Evolutionary conservation across 257 asterid species (phyloP).

Genomic region (Nicotiana paniculata): DNA sequence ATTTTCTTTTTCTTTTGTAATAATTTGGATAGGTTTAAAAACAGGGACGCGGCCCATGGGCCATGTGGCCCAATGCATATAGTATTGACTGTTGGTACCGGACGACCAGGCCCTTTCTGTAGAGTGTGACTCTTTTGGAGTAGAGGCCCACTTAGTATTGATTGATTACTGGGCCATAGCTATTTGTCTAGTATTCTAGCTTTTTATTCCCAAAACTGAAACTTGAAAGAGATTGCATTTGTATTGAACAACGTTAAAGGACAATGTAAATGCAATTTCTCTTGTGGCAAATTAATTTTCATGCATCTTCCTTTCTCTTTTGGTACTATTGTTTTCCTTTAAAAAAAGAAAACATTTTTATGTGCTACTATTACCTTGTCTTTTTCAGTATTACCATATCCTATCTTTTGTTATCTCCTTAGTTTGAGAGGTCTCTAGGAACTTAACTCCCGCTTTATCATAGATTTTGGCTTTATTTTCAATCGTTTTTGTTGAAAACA

Average conservation of each 20-base stretch:
- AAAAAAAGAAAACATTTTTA: too few relatives aligned
- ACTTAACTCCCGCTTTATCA: too few relatives aligned
- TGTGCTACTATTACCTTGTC: too few relatives aligned
- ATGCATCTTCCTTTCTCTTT: not conserved
- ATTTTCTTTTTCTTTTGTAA: not conserved
- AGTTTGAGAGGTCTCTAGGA: too few relatives aligned
- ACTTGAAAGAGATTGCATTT: constrained; percentile 1
- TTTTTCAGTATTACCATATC: too few relatives aligned
- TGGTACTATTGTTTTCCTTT: not conserved
- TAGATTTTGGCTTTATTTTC: too few relatives aligned
- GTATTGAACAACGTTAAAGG: constrained; percentile 5
- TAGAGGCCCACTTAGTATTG: constrained; percentile 22
- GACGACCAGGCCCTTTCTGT: constrained; percentile 32
- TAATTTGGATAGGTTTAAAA: not conserved
- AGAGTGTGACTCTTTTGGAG: not conserved
- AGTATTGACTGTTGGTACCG: constrained; percentile 12
- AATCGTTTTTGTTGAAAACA: too few relatives aligned
- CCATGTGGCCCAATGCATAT: constrained; percentile 1
- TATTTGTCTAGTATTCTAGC: constrained; percentile 3
- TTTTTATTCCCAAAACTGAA: not conserved
- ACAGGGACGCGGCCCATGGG: constrained; percentile 8
- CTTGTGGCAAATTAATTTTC: not conserved
- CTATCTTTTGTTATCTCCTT: too few relatives aligned
- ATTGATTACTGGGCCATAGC: constrained; percentile 19
- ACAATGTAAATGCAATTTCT: constrained; percentile 6